Percentiles rank a stretch among this genome's conserved stretches.
These are phyloP conservation scores for Periconia digitata DNA, from an alignment of 2,329 filamentous ascomycete genomes.

Conservation along the genomic window DNA sequence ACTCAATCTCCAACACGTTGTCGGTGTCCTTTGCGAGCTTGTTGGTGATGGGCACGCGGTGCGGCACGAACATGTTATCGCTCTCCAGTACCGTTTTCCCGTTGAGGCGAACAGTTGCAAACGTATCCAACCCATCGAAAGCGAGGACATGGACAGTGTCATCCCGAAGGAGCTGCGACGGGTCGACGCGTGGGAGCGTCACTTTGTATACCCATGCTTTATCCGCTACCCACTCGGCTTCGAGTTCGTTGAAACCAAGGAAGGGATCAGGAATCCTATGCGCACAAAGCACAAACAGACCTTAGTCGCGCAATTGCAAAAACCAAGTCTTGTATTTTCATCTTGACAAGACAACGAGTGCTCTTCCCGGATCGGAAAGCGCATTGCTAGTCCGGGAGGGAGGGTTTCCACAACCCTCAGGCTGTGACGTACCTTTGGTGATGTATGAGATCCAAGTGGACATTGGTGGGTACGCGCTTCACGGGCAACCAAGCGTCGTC, in stretches of 20 bases:
- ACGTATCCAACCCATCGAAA: slow-evolving; percentile 67
- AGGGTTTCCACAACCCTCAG: slow-evolving; percentile 14
- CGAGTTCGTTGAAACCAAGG: slow-evolving; percentile 53
- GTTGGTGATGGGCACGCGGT: slow-evolving; percentile 56
- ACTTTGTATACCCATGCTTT: slow-evolving; percentile 51
- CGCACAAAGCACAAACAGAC: background rate
- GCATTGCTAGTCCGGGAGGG: slow-evolving; percentile 11
- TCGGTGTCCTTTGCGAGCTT: slow-evolving; percentile 36
- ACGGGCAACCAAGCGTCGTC: slow-evolving; percentile 49
- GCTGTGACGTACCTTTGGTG: slow-evolving; percentile 46
- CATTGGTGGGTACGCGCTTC: slow-evolving; percentile 49
- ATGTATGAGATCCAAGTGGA: slow-evolving; percentile 51
- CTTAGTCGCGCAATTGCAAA: no score
- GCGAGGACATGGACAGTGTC: slow-evolving; percentile 52
- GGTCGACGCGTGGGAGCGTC: slow-evolving; percentile 26
- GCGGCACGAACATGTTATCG: slow-evolving; percentile 66
- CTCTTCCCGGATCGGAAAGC: slow-evolving; percentile 8
- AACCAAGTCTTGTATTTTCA: background rate
- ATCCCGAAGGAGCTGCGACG: slow-evolving; percentile 15
- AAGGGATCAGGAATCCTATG: slow-evolving; percentile 54
- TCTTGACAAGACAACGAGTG: background rate
- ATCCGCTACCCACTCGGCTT: slow-evolving; percentile 54
- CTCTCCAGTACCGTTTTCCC: slow-evolving; percentile 55
- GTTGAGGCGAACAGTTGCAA: slow-evolving; percentile 61
- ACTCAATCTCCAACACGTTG: slow-evolving; percentile 59